Evolutionary conservation across 2,329 filamentous ascomycete genomes (phyloP).

Genomic region (Gnomoniopsis smithogilvyi): DNA sequence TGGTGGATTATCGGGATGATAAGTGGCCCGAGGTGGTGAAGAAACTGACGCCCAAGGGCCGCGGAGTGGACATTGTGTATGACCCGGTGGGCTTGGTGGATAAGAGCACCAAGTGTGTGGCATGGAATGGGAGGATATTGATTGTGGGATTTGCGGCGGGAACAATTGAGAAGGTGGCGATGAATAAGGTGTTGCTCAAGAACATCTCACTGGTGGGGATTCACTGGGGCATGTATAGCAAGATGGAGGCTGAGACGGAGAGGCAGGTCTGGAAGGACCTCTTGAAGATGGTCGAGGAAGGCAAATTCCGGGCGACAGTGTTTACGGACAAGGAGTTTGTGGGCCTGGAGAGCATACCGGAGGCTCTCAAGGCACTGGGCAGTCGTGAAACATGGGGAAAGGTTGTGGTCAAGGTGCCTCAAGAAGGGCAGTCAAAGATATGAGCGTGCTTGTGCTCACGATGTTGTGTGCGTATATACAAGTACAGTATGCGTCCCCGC

Average conservation of each 20-base stretch:
- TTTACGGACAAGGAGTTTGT: constrained; percentile 80
- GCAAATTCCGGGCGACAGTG: constrained; percentile 78
- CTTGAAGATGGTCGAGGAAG: constrained; percentile 70
- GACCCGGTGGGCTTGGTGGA: constrained; percentile 92
- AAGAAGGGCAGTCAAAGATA: constrained; percentile 58
- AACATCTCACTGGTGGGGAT: constrained; percentile 88
- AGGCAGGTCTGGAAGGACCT: constrained; percentile 78
- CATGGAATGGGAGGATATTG: constrained; percentile 87
- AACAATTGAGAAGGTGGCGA: constrained; percentile 83
- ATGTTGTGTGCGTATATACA: not conserved
- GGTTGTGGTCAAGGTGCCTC: constrained; percentile 83
- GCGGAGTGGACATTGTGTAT: constrained; percentile 87
- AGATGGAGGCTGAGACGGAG: constrained; percentile 68
- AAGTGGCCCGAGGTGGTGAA: constrained; percentile 69
- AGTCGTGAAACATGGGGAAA: constrained; percentile 90
- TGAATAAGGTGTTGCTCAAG: constrained; percentile 91
- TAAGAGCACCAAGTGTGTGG: constrained; percentile 82
- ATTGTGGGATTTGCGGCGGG: constrained; percentile 88
- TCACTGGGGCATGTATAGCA: constrained; percentile 85
- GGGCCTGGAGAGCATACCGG: constrained; percentile 75
- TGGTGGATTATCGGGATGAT: constrained; percentile 69
- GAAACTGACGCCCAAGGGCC: constrained; percentile 68
- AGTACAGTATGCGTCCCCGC: not conserved
- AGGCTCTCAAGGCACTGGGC: constrained; percentile 74
- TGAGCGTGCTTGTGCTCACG: constrained; percentile 24